These are phyloP conservation scores for Pleurotus tuber-regium DNA, from an alignment of 768 basidiomycete genomes.

Conservation along the genomic window DNA sequence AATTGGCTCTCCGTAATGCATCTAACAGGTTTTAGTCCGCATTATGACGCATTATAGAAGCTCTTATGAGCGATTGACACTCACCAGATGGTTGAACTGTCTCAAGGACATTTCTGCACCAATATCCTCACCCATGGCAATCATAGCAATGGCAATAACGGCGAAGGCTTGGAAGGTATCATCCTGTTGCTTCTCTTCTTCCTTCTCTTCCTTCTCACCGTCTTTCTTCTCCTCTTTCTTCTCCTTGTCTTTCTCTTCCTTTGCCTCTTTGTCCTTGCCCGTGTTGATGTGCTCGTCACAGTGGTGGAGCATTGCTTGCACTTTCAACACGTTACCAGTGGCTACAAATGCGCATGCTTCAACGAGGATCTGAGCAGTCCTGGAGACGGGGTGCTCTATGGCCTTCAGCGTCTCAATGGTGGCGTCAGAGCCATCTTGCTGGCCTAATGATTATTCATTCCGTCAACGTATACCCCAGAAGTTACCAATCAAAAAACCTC, in stretches of 20 bases:
- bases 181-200: conserved; percentile 41
- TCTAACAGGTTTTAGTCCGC: conserved; percentile 46
- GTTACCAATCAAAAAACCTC: no score
- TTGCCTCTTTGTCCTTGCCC: conserved; percentile 51
- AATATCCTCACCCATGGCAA: conserved; percentile 98
- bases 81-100: conserved; percentile 94
- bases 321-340: conserved; percentile 90
- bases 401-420: conserved; percentile 92
- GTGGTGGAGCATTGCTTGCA: conserved; percentile 89
- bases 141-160: conserved; percentile 88
- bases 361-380: conserved; percentile 87
- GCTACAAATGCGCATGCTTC: conserved; percentile 95
- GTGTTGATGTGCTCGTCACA: conserved; percentile 88
- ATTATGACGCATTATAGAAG: no score
- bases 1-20: conserved; percentile 95
- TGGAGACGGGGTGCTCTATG: conserved; percentile 89
- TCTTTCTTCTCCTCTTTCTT: conserved; percentile 53
- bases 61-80: conserved; percentile 20
- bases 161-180: conserved; percentile 91
- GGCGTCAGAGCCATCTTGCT: conserved; percentile 90
- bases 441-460: conserved; percentile 46
- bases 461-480: no score
- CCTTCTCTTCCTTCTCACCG: conserved; percentile 50
- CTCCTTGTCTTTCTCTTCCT: conserved; percentile 45
- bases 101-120: conserved; percentile 97